Base-by-base conservation (phyloP, 208 protist species). In the Leishmania guyanensis region DNA sequence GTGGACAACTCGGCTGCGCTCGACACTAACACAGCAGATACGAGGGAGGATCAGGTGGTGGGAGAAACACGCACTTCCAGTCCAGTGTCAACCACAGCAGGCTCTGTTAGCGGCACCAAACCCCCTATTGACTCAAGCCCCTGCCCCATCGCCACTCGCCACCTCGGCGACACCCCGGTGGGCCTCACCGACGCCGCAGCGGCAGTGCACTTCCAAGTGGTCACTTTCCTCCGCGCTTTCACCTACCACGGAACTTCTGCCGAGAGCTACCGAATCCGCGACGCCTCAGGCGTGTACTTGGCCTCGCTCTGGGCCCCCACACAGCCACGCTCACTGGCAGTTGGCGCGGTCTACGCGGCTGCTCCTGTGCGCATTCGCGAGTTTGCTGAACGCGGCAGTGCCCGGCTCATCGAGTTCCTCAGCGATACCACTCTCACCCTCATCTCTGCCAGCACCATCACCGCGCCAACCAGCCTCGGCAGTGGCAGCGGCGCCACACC, bases 211-310 rank as follows among this genome's bases (percentile, higher is more conserved):
- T 96, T 96, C 78, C 65, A 86, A 33, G 90, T 96, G 1, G 78
- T 89, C 43, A 81, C 85, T 39, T 93, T 91, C 75, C 77, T 97
- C 8, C 91, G 90, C 71, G 73, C 83, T 54, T 94, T 96, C 84
- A 80, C 81, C 39, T 95, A 90, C 83, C 92, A 91, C 66, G 86
- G 88, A 5, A 84, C 81, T 46, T 46, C 77, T n/a, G 92, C 94
- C 64, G 89, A 95, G 64, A 97, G 91, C 83, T 97, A 97, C 82
- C 80, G 81, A n/a, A 90, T 97, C 80, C 84, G 77, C 53, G 94
- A 97, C 64, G 89, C 83, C 46, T 94, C 91, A 2, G 94, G 94
- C n/a, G 84, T 85, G 43, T 93, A 89, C 56, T 78, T 90, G 71
- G 90, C 91, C 43, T 95, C 94, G 1, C 62, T 93, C 26, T 96